These are phyloP conservation scores for Ceratobasidium theobromae DNA, from an alignment of 1,284 basidiomycete genomes.

Conservation along the genomic window DNA sequence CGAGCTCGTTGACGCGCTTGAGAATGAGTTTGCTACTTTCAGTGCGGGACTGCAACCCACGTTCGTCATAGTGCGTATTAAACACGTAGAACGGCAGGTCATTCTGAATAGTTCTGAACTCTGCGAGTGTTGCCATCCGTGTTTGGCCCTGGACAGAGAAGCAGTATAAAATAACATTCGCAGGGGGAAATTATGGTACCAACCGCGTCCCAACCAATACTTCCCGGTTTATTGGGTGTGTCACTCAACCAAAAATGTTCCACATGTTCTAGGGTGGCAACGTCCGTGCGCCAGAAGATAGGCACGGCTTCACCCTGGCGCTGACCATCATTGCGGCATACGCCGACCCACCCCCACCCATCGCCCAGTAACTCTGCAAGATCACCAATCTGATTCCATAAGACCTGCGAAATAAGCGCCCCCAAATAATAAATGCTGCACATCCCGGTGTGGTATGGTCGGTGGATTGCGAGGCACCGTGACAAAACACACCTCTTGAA, in stretches of 20 bases:
- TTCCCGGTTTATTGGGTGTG: conserved; percentile 20
- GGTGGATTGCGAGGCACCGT: no score
- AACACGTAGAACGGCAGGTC: conserved; percentile 10
- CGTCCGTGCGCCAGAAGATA: conserved; percentile 24
- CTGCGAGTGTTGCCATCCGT: conserved; percentile 24
- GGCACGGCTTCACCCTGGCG: conserved; percentile 24
- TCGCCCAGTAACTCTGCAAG: conserved; percentile 10
- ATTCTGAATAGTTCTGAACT: neutral
- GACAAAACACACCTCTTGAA: conserved; percentile 20
- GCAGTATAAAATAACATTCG: neutral
- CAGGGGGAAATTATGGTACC: neutral
- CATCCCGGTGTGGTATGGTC: no score
- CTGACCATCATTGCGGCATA: conserved; percentile 17
- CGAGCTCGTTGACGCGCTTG: conserved; percentile 7
- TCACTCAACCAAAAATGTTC: conserved; percentile 28
- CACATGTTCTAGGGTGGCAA: conserved; percentile 7
- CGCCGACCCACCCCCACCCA: conserved; percentile 14
- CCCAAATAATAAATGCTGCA: no score
- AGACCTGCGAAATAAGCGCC: neutral
- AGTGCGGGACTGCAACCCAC: conserved; percentile 11
- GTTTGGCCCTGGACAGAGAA: conserved; percentile 15
- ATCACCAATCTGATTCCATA: conserved; percentile 26
- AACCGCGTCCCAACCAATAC: conserved; percentile 29
- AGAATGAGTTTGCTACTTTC: conserved; percentile 27
- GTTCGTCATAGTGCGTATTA: conserved; percentile 28